Base-by-base conservation (phyloP, 805 yeast species). In the Yueomyces sp. region DNA sequence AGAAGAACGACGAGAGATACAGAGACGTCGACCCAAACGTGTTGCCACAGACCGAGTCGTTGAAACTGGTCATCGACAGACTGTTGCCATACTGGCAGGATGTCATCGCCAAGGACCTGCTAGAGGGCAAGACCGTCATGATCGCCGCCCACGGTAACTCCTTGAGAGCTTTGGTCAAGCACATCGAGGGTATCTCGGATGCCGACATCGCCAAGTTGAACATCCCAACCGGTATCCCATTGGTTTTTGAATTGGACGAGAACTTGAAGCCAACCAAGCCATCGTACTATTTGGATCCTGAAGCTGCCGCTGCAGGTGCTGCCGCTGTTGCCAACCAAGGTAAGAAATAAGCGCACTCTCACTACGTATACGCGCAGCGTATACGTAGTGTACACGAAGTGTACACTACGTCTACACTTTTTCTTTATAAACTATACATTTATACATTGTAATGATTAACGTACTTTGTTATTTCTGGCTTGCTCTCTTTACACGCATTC, bases 251-350 rank as follows among this genome's bases (percentile, higher is more conserved):
- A 73, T 79, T 88, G 63, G 96, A 88, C 66, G 82, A 75, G 44
- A 63, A 76, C 61, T 79, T 88, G 70, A 77, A 78, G 70, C 96
- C 96, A 70, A 73, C 81, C 64, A 87, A 87, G 80, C 83, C 86
- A 56, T 79, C 94, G 57, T 86, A 88, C 78, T 88, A 88, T 81
- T 81, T 88, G 70, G 97, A 88, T 73, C 97, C 97, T 61, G 96
- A 86, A 74, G 97, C 96, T 62, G 97, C 97, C 62, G 95, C 88
- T 52, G 96, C 96, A 45, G 97, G 97, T 76, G 97, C 96, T 54
- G 96, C 96, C 63, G 96, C 96, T 48, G 97, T 88, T 58, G 97
- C 96, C 59, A 85, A 85, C 59, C 97, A 88, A 74, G 97, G 97
- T 67, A 73, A 73, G 65, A 77, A 76, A 49, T 49, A 52, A 48